Evolutionary conservation across 225 moss, liverwort and hornwort genomes (phyloP), one percentile per base, ranked within the genome.

Genomic region (Straminergon stramineum): DNA sequence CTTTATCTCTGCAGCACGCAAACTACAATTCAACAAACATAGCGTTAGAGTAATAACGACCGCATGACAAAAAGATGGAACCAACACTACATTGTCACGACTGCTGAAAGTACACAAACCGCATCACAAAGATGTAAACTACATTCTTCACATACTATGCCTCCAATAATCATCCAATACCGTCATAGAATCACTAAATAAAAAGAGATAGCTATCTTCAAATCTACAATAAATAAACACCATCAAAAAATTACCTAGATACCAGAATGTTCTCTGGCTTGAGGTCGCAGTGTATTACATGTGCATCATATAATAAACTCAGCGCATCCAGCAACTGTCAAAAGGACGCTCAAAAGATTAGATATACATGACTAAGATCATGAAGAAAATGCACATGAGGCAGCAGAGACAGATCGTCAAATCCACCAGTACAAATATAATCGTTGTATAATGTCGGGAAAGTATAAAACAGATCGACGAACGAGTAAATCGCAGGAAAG

Each of bases 201-300:
- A 75, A 70, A 64, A 64, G 32, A 64, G 70, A 65, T 26, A 32
- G n/a, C 9, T n/a, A 83, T 48, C 56, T 62, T 79, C 70, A 57
- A 65, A 81, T 74, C 32, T 48, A 87, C 24, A 74, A 61, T 14
- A 84, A 57, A 79, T 56, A 55, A 76, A 10, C 16, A 74, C 71
- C 64, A 65, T 74, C 35, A 37, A 81, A 80, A 87, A 8, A 75
- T 75, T 83, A 91, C 91, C 93, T 93, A 58, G 95, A 93, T 39
- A 98, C 89, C 75, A 98, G 90, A 53, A 98, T 96, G 82, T 98
- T 98, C 89, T 98, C 97, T 30, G 96, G 98, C 90, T 97, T 98
- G 55, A 98, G 90, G 79, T 98, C 96, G 65, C 96, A 97, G 81
- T 98, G 98, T 90, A 98, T 95, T 63, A 98, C 95, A 88, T 88